Percentiles rank a stretch among this genome's conserved stretches.
Conservation (phyloP, 805 yeast species). For the Wickerhamiella brachini region DNA sequence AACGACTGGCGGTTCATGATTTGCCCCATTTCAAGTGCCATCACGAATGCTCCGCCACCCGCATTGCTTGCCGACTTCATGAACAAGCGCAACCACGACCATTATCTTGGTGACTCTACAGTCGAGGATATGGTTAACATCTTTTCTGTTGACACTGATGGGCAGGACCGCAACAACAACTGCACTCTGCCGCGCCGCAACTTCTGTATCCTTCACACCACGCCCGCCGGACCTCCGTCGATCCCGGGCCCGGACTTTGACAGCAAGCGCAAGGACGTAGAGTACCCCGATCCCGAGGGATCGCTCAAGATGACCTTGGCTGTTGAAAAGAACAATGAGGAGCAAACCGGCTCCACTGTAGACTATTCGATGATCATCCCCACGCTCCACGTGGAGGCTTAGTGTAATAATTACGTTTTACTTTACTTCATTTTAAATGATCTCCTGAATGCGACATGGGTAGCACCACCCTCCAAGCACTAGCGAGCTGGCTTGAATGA, state of each 20-base stretch:
- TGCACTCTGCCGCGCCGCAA: constrained; percentile 44
- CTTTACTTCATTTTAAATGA: too few species aligned
- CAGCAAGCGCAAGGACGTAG: constrained; percentile 16
- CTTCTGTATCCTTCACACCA: constrained; percentile 33
- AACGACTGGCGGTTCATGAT: constrained; percentile 63
- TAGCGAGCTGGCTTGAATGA: too few species aligned
- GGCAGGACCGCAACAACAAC: constrained; percentile 32
- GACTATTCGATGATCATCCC: constrained; percentile 67
- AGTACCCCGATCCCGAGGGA: constrained; percentile 42
- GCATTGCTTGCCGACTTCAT: constrained; percentile 65
- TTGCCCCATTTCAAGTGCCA: constrained; percentile 81
- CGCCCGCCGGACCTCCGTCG: not conserved
- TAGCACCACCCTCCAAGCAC: too few species aligned
- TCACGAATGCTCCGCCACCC: constrained; percentile 88
- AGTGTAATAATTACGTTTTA: not conserved
- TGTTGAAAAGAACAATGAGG: constrained; percentile 48
- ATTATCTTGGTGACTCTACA: constrained; percentile 48
- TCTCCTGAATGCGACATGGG: too few species aligned
- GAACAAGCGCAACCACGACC: constrained; percentile 52
- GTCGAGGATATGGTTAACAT: constrained; percentile 75
- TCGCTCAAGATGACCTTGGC: constrained; percentile 58
- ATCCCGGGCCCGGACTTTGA: constrained; percentile 12
- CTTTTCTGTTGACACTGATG: constrained; percentile 48
- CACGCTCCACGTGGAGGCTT: constrained; percentile 3
- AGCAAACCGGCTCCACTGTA: constrained; percentile 38